Evolutionary conservation across 2,329 filamentous ascomycete species (phyloP), one percentile per base, ranked within the genome.

Genomic region (Colletotrichum musicola): DNA sequence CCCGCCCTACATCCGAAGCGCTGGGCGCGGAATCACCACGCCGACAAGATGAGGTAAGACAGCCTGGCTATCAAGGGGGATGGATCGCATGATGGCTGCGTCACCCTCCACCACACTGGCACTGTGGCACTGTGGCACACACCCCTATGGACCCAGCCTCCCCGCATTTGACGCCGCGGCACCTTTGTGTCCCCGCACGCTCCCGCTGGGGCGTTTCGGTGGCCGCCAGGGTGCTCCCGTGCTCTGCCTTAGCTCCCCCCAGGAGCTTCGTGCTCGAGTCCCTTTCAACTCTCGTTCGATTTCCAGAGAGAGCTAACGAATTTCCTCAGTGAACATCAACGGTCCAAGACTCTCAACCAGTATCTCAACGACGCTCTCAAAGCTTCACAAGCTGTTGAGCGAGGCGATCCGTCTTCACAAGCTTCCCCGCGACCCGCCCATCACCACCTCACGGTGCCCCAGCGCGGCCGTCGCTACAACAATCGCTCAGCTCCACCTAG

Each of bases 401-500:
- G 57, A 30, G 54, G 38, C 22, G 49, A 25, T 18, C 3, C 53
- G 60, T 55, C 62, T 38, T 10, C 56, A 44, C 25, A 38, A 44
- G 40, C 20, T n/a, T 20, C 46, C 20, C 55, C 35, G 9, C 44
- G 50, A 16, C n/a, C 49, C 4, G 46, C 22, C 25, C 57, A 66
- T 54, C 63, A 66, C 55, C 62, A 66, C n/a, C 42, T 71, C 14
- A 55, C 44, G 42, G 61, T 62, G 51, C 67, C 62, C 57, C 56
- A 63, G 54, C 63, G 63, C 35, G 42, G 62, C 56, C 70, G 70
- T 18, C 64, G 68, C 18, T 25, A 77, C 38, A 77, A 77, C 57
- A 80, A 81, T 71, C 78, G 76, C 68, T 81, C 79, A 68, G 80
- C 79, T 69, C 79, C 79, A 68, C 70, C 66, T 18, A 47, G 56